Conservation (phyloP, 495 filamentous ascomycete genomes). For the Aspergillus bridgeri region DNA sequence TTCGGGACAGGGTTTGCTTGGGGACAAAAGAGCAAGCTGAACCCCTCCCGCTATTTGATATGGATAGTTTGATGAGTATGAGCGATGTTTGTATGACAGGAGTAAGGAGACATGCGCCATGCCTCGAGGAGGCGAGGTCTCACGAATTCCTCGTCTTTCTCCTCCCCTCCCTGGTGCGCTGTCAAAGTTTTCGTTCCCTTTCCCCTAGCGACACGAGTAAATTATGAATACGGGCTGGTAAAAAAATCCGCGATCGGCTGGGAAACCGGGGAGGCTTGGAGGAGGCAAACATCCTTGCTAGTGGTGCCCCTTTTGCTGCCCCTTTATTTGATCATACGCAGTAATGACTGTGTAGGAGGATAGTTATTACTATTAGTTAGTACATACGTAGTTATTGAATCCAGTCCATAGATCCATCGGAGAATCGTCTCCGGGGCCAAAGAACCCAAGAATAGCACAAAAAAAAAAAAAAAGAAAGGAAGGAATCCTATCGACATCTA, state of each 20-base stretch:
- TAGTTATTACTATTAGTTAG: too few species aligned
- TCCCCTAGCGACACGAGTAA: neutral
- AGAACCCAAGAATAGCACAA: neutral
- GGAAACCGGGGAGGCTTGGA: slow-evolving; percentile 13
- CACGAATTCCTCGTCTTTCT: neutral
- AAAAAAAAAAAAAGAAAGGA: too few species aligned
- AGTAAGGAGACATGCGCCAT: neutral
- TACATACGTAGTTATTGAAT: too few species aligned
- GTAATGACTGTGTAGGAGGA: neutral
- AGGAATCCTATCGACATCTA: too few species aligned
- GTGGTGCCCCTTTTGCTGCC: slow-evolving; percentile 13
- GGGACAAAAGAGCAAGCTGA: neutral
- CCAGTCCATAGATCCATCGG: neutral
- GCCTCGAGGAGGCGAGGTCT: neutral
- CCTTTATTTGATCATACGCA: slow-evolving; percentile 2
- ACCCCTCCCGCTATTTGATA: neutral
- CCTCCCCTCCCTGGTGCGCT: neutral
- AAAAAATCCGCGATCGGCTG: slow-evolving; percentile 9
- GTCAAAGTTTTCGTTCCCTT: neutral
- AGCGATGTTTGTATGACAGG: neutral
- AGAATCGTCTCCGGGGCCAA: neutral
- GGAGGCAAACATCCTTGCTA: slow-evolving; percentile 19
- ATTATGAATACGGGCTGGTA: slow-evolving; percentile 12
- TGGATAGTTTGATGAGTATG: neutral
- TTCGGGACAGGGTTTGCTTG: neutral